phyloP scores from a whole-genome alignment of 1,139 yeast species.

The Kurtzmaniella quercitrusa region DNA sequence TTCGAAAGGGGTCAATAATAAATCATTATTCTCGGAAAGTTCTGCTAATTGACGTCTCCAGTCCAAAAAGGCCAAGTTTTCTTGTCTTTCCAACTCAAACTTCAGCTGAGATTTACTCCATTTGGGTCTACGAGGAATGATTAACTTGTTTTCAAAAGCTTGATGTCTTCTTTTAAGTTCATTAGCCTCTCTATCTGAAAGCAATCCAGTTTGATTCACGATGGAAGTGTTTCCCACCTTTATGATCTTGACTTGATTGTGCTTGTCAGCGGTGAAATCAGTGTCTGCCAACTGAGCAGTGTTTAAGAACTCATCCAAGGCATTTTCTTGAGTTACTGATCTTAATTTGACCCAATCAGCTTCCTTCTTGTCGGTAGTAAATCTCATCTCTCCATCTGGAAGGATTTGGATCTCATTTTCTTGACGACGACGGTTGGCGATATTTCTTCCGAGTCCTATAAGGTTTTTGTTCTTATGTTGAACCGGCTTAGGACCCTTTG shows the following conservation, averaged over 20 bases:
- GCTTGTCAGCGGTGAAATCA: conserved; percentile 90
- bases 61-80: conserved; percentile 82
- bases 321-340: conserved; percentile 91
- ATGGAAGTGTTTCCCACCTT: conserved; percentile 61
- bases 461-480: conserved; percentile 78
- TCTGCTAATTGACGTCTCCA: conserved; percentile 92
- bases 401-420: conserved; percentile 67
- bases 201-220: conserved; percentile 43
- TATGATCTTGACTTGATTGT: conserved; percentile 79
- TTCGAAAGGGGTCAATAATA: conserved; percentile 93
- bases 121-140: conserved; percentile 90
- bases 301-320: conserved; percentile 88
- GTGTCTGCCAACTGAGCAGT: conserved; percentile 96
- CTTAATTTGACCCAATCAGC: conserved; percentile 87
- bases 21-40: conserved; percentile 76
- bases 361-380: conserved; percentile 77
- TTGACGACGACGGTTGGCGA: conserved; percentile 67
- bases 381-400: conserved; percentile 84
- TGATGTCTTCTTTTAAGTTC: conserved; percentile 63
- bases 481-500: conserved; percentile 89
- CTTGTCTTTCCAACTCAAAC: conserved; percentile 77
- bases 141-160: conserved; percentile 72
- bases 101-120: conserved; percentile 77
- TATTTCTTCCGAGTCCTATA: conserved; percentile 82
- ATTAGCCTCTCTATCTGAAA: conserved; percentile 65